Base-by-base conservation (phyloP, 2,329 filamentous ascomycete species). In the Fusarium floridanum region DNA sequence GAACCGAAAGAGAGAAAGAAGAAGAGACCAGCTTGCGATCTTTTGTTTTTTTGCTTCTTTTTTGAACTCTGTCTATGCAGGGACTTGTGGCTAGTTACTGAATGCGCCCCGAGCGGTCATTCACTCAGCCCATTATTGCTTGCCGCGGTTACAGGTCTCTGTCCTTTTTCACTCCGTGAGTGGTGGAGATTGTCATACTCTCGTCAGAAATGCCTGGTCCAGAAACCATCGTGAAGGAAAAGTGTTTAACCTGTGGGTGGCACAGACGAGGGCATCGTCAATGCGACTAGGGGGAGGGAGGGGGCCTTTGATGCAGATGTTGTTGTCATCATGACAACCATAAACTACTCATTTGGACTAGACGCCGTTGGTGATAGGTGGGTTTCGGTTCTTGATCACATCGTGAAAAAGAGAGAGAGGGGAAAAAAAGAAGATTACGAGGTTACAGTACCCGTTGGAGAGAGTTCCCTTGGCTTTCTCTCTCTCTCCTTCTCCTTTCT, bases 321-420 rank as follows among this genome's bases (percentile, higher is more conserved):
- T 65, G 61, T 50, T 72, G 72, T 74, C 72, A 74, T 74, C 27
- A 72, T 74, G 72, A 74, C 65, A 48, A 39, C 53, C 16, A 53
- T 36, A 57, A 66, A 72, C 67, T 72, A 61, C 68, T 60, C 68
- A 65, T 74, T 74, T 24, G 56, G 61, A 72, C 59, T 74, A 72
- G 72, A 72, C 56, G 72, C 68, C 68, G 68, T 72, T 69, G 16
- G 62, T 74, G 64, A 74, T 74, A 66, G 64, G 71, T 50, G 66
- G 66, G 43, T 56, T 67, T 67, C 37, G 14, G 43, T 48, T 53
- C 48, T 68, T 36, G 29, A 65, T 62, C 55, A 60, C 36, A 48
- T 66, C 60, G 57, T 20, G 74, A 61, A 29, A 53, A 32, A 29
- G 6, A 53, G 5, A 17, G 16, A 50, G 8, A 32, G 29, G 29